A percentile compares a stretch with the other conserved stretches of the same genome.
Conservation (phyloP, 2,329 filamentous ascomycete genomes). For the Xylariaceae sp. region DNA sequence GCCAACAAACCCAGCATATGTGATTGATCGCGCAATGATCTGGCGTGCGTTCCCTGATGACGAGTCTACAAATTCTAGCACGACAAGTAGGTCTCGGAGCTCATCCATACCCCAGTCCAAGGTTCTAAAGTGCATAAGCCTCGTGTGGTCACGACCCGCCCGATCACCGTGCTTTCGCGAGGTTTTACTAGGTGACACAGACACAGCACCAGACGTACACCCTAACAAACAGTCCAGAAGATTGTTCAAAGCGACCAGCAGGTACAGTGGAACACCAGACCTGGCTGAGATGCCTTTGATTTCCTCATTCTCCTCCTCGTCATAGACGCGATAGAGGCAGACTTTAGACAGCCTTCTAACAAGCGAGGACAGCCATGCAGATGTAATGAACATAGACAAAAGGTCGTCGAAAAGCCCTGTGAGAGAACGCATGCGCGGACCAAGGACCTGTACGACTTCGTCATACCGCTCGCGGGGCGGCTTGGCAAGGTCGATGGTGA, state of each 20-base stretch:
- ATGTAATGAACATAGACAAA: constrained; percentile 40
- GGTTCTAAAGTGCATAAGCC: constrained; percentile 62
- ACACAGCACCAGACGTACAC: constrained; percentile 60
- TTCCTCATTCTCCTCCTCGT: constrained; percentile 64
- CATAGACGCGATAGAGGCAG: constrained; percentile 55
- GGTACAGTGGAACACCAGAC: constrained; percentile 60
- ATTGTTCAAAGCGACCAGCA: constrained; percentile 67
- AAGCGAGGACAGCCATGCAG: constrained; percentile 29
- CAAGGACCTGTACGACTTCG: constrained; percentile 53
- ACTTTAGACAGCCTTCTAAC: constrained; percentile 39
- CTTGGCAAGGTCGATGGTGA: constrained; percentile 58
- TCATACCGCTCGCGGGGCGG: constrained; percentile 59
- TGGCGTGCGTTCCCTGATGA: constrained; percentile 35
- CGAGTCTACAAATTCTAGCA: constrained; percentile 54
- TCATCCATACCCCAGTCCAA: constrained; percentile 62
- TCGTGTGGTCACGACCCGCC: constrained; percentile 30
- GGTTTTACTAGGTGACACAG: constrained; percentile 28
- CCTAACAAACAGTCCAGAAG: constrained; percentile 68
- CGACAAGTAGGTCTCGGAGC: constrained; percentile 55
- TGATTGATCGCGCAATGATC: constrained; percentile 53
- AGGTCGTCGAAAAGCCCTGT: constrained; percentile 57
- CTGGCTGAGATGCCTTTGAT: constrained; percentile 61
- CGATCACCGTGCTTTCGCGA: constrained; percentile 49
- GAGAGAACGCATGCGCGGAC: constrained; percentile 49
- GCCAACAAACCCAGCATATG: constrained; percentile 59